phyloP scores from a whole-genome alignment of 2,329 filamentous ascomycete species.

The Botrytis byssoidea region DNA sequence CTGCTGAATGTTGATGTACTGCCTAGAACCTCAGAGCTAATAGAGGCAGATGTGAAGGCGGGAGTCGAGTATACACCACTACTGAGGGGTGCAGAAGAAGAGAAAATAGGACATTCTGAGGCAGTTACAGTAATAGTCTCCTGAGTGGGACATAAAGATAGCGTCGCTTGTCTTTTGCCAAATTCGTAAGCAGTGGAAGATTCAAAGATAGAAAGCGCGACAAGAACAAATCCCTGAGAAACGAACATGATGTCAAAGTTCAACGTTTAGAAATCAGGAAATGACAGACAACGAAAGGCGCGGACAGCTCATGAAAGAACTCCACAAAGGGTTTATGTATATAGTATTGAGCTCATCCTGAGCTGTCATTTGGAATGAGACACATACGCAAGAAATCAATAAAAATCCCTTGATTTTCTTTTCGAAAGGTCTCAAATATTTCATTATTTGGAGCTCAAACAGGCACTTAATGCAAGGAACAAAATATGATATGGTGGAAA shows the following conservation, averaged over 20 bases:
- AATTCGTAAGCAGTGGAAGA: constrained; percentile 2
- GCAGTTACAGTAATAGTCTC: constrained; percentile 14
- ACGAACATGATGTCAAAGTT: constrained; percentile 3
- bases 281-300: background rate
- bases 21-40: background rate
- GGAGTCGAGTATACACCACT: constrained; percentile 11
- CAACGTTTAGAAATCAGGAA: background rate
- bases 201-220: constrained; percentile 8
- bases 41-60: background rate
- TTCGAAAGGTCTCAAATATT: background rate
- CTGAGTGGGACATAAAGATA: background rate
- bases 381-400: constrained; percentile 1
- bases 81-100: background rate
- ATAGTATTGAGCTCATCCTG: background rate
- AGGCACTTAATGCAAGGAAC: background rate
- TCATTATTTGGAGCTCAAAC: background rate
- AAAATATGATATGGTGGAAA: background rate
- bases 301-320: background rate
- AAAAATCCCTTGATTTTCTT: constrained; percentile 3
- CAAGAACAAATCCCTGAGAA: background rate
- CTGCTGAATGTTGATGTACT: background rate
- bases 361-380: background rate
- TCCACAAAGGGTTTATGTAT: constrained; percentile 3
- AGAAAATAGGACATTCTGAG: background rate
- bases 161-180: background rate